Evolutionary conservation across 305 asterid species (phyloP), one percentile per base, ranked within the genome.

Genomic region (Solanum hybrid): DNA sequence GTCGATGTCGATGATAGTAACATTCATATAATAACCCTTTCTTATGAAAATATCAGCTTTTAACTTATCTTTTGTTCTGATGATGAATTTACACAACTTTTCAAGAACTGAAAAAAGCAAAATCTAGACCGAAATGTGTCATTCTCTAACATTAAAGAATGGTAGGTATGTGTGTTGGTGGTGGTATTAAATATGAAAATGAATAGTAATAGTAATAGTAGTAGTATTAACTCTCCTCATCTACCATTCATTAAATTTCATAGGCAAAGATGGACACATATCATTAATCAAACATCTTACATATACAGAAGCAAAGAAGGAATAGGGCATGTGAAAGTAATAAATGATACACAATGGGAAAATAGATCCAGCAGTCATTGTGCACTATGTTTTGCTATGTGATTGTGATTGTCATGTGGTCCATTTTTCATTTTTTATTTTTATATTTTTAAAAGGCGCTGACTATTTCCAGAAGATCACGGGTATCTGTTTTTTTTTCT

Each of bases 311-410:
- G 75, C 75, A 45, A 45, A 51, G 33, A 17, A 29, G 7, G 15
- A 39, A 27, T 41, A 82, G 6, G 15, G 91, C 92, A 92, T 91
- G 94, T 91, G 94, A 91, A 57, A 89, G 57, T 89, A 90, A 92
- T 92, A 83, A 92, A 91, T 91, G 93, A 77, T 87, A 91, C 89
- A 79, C 65, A 39, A 24, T 11, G 68, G 77, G 86, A 89, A 76
- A 83, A 45, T 83, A 26, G 36, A 82, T 82, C 27, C 26, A 82
- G 26, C 87, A 41, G 39, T 29, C 87, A 39, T 41, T 83, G 73
- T 41, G 87, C 36, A 15, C 80, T 7, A 77, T 77, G 39, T 77
- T 77, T 77, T 77, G 26, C 2, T 26, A 11, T 72, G 31, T 72
- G 78, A 72, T 27, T 27, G 34, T 45, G 73, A 41, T 83, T 83